Evolutionary conservation across 805 yeast genomes (phyloP).

Genomic region (Pichia ethanolica): DNA sequence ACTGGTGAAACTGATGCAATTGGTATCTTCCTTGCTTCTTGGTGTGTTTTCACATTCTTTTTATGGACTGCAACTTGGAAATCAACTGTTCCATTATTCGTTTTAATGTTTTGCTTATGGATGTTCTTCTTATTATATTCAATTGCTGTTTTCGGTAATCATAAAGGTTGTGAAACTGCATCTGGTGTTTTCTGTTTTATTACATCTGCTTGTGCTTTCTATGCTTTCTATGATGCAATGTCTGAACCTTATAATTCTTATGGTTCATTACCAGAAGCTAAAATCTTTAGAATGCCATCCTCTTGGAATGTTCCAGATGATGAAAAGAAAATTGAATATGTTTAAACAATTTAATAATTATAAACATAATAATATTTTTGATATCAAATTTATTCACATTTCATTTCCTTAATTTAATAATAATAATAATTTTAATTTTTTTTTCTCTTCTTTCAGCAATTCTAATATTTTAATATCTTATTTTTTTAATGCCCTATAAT

Average conservation of each 20-base stretch:
- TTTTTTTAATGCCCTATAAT: no score
- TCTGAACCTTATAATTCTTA: conserved; percentile 19
- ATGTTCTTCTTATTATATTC: conserved; percentile 36
- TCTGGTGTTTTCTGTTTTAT: conserved; percentile 38
- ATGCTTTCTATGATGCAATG: conserved; percentile 35
- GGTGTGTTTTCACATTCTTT: conserved; percentile 40
- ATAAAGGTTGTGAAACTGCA: conserved; percentile 26
- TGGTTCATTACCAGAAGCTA: conserved; percentile 18
- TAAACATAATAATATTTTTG: not conserved
- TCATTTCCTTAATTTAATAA: no score
- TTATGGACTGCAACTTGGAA: conserved; percentile 37
- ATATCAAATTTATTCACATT: not conserved
- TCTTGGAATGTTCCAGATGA: conserved; percentile 18
- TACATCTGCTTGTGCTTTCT: conserved; percentile 34
- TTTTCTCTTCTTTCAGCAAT: not conserved
- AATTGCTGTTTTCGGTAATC: conserved; percentile 32
- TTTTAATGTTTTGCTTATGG: conserved; percentile 32
- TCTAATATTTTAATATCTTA: no score
- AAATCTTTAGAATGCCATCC: conserved; percentile 24
- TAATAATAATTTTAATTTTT: not conserved
- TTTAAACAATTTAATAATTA: conserved; percentile 5
- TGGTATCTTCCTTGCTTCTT: conserved; percentile 39
- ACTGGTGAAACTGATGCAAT: conserved; percentile 32
- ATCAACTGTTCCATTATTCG: conserved; percentile 34
- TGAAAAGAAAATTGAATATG: conserved; percentile 15